Conservation (phyloP, 352 stramenopile genomes). For the Blastocystis sp. region DNA sequence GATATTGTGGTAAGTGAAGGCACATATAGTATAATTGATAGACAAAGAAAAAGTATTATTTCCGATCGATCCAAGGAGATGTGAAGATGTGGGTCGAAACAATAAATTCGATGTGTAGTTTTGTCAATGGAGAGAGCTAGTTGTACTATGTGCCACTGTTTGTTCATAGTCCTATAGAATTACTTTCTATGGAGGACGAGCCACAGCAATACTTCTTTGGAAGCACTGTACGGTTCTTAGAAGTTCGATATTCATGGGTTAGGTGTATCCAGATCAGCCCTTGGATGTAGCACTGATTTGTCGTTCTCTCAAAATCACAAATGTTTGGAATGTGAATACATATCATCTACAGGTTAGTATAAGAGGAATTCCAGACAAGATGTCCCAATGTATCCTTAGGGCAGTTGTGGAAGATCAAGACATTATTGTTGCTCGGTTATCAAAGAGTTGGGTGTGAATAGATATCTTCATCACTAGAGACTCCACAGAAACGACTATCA, state of each 20-base stretch:
- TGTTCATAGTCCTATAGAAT: conserved; percentile 3
- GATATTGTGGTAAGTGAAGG: background rate
- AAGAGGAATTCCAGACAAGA: background rate
- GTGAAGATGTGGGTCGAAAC: conserved; percentile 64
- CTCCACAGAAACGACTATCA: background rate
- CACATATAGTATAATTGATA: background rate
- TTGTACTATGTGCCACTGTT: conserved; percentile 16
- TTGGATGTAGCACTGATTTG: conserved; percentile 23
- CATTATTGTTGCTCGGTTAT: conserved; percentile 30
- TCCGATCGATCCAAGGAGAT: conserved; percentile 26
- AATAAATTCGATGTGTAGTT: conserved; percentile 28
- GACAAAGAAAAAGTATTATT: conserved; percentile 19
- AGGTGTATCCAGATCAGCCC: background rate
- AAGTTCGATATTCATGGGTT: background rate
- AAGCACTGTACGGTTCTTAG: background rate
- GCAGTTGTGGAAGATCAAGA: conserved; percentile 27
- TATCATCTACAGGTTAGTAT: conserved; percentile 16
- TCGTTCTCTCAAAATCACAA: conserved; percentile 49
- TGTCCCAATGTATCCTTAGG: background rate
- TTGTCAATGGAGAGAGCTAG: conserved; percentile 25
- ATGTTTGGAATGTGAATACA: background rate
- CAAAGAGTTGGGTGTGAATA: background rate
- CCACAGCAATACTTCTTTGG: conserved; percentile 55
- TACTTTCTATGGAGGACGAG: background rate
- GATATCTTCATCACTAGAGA: background rate